A percentile compares a stretch with the other conserved stretches of the same genome.
Evolutionary conservation across 495 filamentous ascomycete species (phyloP).

Genomic region (Penicillium salamii): DNA sequence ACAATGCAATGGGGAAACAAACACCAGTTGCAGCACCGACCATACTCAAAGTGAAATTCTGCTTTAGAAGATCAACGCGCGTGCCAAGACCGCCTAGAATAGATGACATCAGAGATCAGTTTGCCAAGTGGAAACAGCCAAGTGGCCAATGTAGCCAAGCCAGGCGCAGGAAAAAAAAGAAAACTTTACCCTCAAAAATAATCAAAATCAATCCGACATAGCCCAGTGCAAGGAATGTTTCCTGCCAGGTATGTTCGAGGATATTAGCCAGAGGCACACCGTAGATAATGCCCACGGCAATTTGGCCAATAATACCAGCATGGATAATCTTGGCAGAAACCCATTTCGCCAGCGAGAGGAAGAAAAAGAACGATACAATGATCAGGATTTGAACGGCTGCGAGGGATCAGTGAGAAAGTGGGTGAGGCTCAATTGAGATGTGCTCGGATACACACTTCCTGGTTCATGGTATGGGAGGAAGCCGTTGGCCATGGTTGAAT

Average conservation of each 20-base stretch:
- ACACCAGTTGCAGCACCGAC: slow-evolving; percentile 32
- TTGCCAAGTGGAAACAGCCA: no score
- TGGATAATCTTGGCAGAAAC: slow-evolving; percentile 27
- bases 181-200: slow-evolving; percentile 33
- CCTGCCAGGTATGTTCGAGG: slow-evolving; percentile 27
- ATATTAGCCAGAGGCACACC: slow-evolving; percentile 32
- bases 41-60: slow-evolving; percentile 30
- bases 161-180: background rate
- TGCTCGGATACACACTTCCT: slow-evolving; percentile 20
- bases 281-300: slow-evolving; percentile 36
- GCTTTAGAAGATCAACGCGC: slow-evolving; percentile 32
- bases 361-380: slow-evolving; percentile 35
- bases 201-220: slow-evolving; percentile 38
- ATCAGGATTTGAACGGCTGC: slow-evolving; percentile 30
- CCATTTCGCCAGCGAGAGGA: slow-evolving; percentile 33
- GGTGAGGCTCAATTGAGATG: background rate
- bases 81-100: slow-evolving; percentile 28
- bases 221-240: slow-evolving; percentile 31
- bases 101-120: slow-evolving; percentile 9
- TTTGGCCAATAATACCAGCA: slow-evolving; percentile 34
- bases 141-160: no score
- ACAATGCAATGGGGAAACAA: slow-evolving; percentile 32
- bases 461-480: slow-evolving; percentile 36
- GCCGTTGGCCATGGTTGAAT: slow-evolving; percentile 23
- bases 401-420: slow-evolving; percentile 2